Base-by-base conservation (phyloP, 345 rosid genomes). In the Citrus hindsii region DNA sequence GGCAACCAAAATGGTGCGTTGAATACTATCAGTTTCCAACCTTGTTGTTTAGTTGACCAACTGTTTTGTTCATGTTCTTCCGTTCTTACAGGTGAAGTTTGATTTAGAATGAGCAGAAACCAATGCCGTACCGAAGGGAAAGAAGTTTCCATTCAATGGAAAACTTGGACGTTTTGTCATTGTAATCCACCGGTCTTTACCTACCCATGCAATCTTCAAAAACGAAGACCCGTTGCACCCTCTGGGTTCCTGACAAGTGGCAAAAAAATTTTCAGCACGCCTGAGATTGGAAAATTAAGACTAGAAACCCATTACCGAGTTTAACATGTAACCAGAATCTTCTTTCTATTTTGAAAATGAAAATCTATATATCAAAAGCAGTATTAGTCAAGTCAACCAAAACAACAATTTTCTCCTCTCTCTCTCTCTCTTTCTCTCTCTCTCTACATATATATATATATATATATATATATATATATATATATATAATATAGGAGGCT, bases 181-280 rank as follows among this genome's bases (percentile, higher is more conserved):
- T 3, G 16, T 10, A 2, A 10, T 42, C 4, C 51, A 46, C 51
- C 18, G 51, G 18, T 46, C 18, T 46, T 46, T 14, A 63, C 67
- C 67, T 63, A 28, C 35, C 35, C 6, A 55, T 66, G 27, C 21
- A 71, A 27, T 78, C 33, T 65, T 79, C 69, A 66, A 79, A 61
- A 25, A 7, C 51, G 58, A 24, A 1, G 33, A 40, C 35, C 22
- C 42, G 19, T 25, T 38, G n/a, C 76, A 53, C 28, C 67, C 59
- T 13, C 9, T 37, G 73, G 46, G 38, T 28, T 18, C 28, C 42
- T 69, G 61, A 67, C 63, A 28, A 40, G 13, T 61, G 69, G 51
- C 24, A 37, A 51, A 48, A 48, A 48, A 30, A 4, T 1, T 66
- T 48, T 35, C 64, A 0, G 42, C 56, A 13, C 24, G 4, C 6